Evolutionary conservation across 805 yeast species (phyloP).

Genomic region (Metschnikowia gelsemii): DNA sequence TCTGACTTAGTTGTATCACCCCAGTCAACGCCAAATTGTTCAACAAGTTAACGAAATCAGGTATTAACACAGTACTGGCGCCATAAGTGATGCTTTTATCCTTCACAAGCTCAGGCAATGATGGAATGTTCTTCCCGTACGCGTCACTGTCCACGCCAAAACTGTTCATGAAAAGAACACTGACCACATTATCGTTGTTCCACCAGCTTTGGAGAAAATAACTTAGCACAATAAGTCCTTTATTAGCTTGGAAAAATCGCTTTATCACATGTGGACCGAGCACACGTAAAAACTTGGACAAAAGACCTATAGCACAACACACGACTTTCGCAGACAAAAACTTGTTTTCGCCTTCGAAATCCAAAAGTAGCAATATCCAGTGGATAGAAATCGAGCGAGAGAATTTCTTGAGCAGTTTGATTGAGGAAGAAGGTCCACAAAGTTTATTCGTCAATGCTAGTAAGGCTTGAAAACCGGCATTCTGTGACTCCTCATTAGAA

Average conservation of each 20-base stretch:
- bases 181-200: conserved; percentile 45
- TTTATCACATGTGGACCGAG: conserved; percentile 48
- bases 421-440: conserved; percentile 40
- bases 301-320: conserved; percentile 41
- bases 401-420: conserved; percentile 42
- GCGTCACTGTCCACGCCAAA: conserved; percentile 38
- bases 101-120: conserved; percentile 10
- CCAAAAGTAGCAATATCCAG: conserved; percentile 59
- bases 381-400: conserved; percentile 60
- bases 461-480: conserved; percentile 34
- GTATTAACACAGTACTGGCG: conserved; percentile 27
- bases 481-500: conserved; percentile 30
- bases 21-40: conserved; percentile 36
- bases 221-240: conserved; percentile 51
- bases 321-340: conserved; percentile 33
- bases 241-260: conserved; percentile 47
- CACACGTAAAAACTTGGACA: conserved; percentile 49
- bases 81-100: conserved; percentile 5
- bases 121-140: conserved; percentile 5
- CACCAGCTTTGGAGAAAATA: conserved; percentile 48
- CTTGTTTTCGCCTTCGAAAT: conserved; percentile 25
- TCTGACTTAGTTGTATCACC: conserved; percentile 28
- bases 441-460: conserved; percentile 36
- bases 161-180: conserved; percentile 44
- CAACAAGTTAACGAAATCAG: conserved; percentile 45